These are phyloP conservation scores for Glutinoglossum americanum DNA, from an alignment of 495 filamentous ascomycete species.

Conservation along the genomic window DNA sequence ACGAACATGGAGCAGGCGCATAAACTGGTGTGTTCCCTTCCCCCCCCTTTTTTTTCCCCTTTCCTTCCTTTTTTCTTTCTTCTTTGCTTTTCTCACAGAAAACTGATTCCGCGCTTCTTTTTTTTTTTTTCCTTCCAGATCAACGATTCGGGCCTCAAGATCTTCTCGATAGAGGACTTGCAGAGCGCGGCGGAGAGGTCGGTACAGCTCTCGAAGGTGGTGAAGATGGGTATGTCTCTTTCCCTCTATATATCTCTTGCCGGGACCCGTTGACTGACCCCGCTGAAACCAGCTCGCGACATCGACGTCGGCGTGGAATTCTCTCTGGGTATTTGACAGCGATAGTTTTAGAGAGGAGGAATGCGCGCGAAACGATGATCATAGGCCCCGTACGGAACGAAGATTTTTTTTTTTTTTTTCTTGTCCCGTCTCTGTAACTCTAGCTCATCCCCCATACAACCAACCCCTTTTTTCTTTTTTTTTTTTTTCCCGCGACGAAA, in stretches of 20 bases:
- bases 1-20: slow-evolving; percentile 96
- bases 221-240: slow-evolving; percentile 66
- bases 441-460: too few species aligned
- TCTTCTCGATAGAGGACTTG: slow-evolving; percentile 97
- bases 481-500: too few species aligned
- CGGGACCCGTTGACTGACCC: too few species aligned
- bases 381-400: too few species aligned
- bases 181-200: slow-evolving; percentile 95
- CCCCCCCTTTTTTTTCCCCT: not conserved
- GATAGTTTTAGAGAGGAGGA: not conserved
- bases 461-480: too few species aligned
- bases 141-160: slow-evolving; percentile 96
- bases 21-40: slow-evolving; percentile 37
- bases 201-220: slow-evolving; percentile 95
- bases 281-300: slow-evolving; percentile 43
- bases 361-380: too few species aligned
- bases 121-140: slow-evolving; percentile 25
- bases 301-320: slow-evolving; percentile 98
- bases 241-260: slow-evolving; percentile 4
- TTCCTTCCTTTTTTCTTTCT: not conserved
- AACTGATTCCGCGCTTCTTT: not conserved
- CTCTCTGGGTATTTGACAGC: slow-evolving; percentile 66
- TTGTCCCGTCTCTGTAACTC: too few species aligned
- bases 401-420: too few species aligned
- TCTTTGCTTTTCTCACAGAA: too few species aligned